phyloP scores from a whole-genome alignment of 1,284 basidiomycete genomes.

The Rhodotorula mucilaginosa region DNA sequence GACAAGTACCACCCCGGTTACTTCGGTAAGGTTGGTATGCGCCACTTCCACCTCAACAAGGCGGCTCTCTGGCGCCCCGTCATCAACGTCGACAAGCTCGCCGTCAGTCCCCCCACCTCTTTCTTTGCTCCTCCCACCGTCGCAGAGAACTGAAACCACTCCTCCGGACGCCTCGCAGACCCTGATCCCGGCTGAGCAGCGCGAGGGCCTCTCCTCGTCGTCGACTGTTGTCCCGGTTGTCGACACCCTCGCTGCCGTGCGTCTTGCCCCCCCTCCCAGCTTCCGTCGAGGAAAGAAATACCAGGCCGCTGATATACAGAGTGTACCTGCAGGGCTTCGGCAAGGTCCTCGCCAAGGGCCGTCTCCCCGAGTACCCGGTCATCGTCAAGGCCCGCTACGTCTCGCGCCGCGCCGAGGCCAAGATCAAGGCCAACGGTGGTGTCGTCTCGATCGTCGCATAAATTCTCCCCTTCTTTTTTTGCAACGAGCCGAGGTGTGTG shows the following conservation, averaged over 20 bases:
- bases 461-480: conserved; percentile 39
- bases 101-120: conserved; percentile 41
- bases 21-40: conserved; percentile 94
- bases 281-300: no score
- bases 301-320: no score
- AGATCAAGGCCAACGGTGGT: conserved; percentile 78
- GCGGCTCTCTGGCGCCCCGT: conserved; percentile 87
- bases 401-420: conserved; percentile 76
- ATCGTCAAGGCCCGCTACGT: conserved; percentile 96
- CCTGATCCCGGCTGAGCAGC: conserved; percentile 73
- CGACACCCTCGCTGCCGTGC: conserved; percentile 63
- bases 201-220: conserved; percentile 63
- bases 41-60: conserved; percentile 92
- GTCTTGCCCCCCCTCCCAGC: not conserved
- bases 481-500: no score
- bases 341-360: conserved; percentile 86
- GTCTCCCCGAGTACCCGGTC: conserved; percentile 65
- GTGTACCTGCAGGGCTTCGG: conserved; percentile 66
- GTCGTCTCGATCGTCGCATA: conserved; percentile 87
- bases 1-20: conserved; percentile 90
- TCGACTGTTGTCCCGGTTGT: conserved; percentile 83
- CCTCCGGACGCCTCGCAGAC: conserved; percentile 21
- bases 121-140: not conserved
- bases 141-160: not conserved
- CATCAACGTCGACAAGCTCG: conserved; percentile 91